Conservation (phyloP, 179 eudicot species). For the Carnegiea gigantea region DNA sequence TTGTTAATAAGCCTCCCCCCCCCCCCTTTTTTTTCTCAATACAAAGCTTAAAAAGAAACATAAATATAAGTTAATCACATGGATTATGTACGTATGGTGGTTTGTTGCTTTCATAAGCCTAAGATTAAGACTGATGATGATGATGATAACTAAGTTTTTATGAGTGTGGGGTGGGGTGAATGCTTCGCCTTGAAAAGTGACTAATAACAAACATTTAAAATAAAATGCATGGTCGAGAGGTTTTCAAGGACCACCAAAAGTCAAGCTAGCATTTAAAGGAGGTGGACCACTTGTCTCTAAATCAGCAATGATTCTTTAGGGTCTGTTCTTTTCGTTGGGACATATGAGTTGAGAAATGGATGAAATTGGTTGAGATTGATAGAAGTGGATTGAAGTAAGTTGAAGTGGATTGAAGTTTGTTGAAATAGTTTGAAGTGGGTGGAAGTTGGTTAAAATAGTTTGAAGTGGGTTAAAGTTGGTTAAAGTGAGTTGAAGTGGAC, state of each 20-base stretch:
- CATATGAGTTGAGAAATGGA: no score
- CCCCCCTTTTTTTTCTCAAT: neutral
- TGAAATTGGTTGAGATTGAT: no score
- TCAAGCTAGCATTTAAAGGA: slow-evolving; percentile 19
- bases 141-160: slow-evolving; percentile 2
- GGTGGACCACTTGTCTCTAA: slow-evolving; percentile 12
- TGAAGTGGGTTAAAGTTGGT: no score
- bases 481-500: no score
- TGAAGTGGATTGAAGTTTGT: no score
- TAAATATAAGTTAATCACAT: slow-evolving; percentile 21
- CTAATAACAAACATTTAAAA: slow-evolving; percentile 24
- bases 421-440: no score
- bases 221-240: slow-evolving; percentile 27
- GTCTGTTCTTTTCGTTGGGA: no score
- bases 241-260: slow-evolving; percentile 29
- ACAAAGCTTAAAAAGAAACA: slow-evolving; percentile 20
- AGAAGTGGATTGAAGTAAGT: no score
- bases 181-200: slow-evolving; percentile 27
- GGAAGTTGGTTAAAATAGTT: no score
- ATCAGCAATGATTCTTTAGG: neutral
- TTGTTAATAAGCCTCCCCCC: slow-evolving; percentile 16
- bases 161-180: slow-evolving; percentile 10
- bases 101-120: slow-evolving; percentile 9
- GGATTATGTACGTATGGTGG: slow-evolving; percentile 8
- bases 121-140: slow-evolving; percentile 31